Base-by-base conservation (phyloP, 129 eudicot species). In the Saposhnikovia divaricata region DNA sequence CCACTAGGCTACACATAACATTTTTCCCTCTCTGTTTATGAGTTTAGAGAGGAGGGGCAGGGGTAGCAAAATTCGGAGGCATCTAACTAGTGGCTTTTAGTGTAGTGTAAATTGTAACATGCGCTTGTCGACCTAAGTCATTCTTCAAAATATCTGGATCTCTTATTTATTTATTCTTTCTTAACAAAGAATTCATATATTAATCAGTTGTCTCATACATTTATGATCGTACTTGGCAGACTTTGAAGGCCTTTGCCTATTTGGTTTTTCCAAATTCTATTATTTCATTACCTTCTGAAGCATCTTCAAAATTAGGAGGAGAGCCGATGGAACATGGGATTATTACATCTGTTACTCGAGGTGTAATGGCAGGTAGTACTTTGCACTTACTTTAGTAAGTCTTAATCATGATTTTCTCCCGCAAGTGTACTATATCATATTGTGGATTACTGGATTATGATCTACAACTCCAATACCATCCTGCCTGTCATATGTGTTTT, bases 341-440 rank as follows among this genome's bases (percentile, higher is more conserved):
- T 80, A 87, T 93, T 81, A 89, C 98, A 69, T 91, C 97, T n/a
- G 84, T 89, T 48, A 91, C 98, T 25, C 97, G 85, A 73, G 98
- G 98, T 57, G 90, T 87, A 78, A 89, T 93, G 90, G 77, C 93
- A 90, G 98, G 98, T 91, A 83, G 16, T 27, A 74, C 78, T 75
- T 47, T 16, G 21, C 42, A 28, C 61, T 31, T 37, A 28, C 61
- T 31, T 37, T 51, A 34, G 9, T 25, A 9, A 10, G n/a, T 74
- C 45, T 28, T 76, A 65, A 19, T 53, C 79, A 50, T 69, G 72
- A 1, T 74, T 23, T 61, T 61, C 23, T 44, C 28, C 4, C 23
- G 76, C 68, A 42, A 27, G 48, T 75, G 44, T 78, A 38, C 51
- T 80, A 61, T 70, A 66, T 69, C 51, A 72, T 39, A 50, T 55